Conservation (phyloP, 208 protist species). For the Acanthamoeba polyphaga region DNA sequence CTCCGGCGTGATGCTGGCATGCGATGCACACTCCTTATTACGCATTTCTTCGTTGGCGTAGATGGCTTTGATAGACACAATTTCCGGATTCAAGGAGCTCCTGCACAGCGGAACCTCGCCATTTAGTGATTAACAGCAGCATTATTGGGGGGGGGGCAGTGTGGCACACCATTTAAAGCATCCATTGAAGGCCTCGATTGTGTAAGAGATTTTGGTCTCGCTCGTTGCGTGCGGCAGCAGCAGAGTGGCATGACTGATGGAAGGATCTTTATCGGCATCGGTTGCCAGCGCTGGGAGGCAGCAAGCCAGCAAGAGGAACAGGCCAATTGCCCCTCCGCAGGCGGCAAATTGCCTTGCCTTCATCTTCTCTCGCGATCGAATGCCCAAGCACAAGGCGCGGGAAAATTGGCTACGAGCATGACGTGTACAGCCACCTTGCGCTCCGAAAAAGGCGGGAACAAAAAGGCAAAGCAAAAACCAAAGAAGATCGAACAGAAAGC, state of each 20-base stretch:
- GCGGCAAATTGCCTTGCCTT: background rate
- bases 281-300: background rate
- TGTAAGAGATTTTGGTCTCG: slow-evolving; percentile 51
- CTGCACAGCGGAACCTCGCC: background rate
- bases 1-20: slow-evolving; percentile 49
- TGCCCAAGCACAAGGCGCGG: background rate
- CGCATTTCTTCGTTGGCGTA: slow-evolving; percentile 38
- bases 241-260: slow-evolving; percentile 65
- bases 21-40: slow-evolving; percentile 4
- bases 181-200: slow-evolving; percentile 61
- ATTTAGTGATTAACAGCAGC: background rate
- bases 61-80: slow-evolving; percentile 56
- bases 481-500: background rate
- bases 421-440: background rate
- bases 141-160: background rate
- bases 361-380: background rate
- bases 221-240: slow-evolving; percentile 62
- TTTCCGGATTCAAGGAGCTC: slow-evolving; percentile 69
- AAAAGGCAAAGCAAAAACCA: background rate
- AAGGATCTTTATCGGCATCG: slow-evolving; percentile 37
- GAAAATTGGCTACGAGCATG: background rate
- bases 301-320: slow-evolving; percentile 48
- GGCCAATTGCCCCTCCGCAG: slow-evolving; percentile 4
- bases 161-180: slow-evolving; percentile 72
- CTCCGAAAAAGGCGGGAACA: background rate